Percentiles rank a stretch among this genome's conserved stretches.
Conservation (phyloP, 2,329 filamentous ascomycete species). For the Cercospora janseana region DNA sequence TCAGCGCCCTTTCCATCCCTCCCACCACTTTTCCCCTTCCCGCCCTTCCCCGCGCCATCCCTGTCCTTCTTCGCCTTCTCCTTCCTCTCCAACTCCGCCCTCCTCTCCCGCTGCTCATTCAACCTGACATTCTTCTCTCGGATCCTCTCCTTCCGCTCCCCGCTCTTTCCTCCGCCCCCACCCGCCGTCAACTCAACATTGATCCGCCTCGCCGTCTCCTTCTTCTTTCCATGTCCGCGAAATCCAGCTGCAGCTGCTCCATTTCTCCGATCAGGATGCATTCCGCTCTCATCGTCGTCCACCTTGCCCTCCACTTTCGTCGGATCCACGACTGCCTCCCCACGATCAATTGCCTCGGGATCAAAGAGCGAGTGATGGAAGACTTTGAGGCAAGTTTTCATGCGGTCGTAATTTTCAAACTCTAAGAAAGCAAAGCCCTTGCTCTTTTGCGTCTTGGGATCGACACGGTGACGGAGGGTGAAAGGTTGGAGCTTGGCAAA, state of each 20-base stretch:
- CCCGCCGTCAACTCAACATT: conserved; percentile 93
- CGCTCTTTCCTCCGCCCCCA: conserved; percentile 74
- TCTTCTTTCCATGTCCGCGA: conserved; percentile 33
- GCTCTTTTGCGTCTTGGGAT: conserved; percentile 62
- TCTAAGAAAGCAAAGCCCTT: conserved; percentile 85
- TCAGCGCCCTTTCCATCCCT: conserved; percentile 41
- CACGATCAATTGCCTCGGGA: conserved; percentile 33
- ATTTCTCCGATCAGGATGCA: conserved; percentile 11
- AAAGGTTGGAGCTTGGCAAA: conserved; percentile 72
- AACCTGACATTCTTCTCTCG: conserved; percentile 82
- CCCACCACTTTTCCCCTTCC: conserved; percentile 41
- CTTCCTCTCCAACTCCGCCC: conserved; percentile 50
- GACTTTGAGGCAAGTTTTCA: conserved; percentile 88
- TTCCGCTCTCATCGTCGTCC: background rate
- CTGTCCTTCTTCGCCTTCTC: conserved; percentile 45
- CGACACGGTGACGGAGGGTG: conserved; percentile 70
- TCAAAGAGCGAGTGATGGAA: conserved; percentile 84
- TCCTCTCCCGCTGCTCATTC: conserved; percentile 62
- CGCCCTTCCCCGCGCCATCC: conserved; percentile 32
- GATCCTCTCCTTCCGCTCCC: conserved; percentile 72
- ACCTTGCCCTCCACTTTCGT: conserved; percentile 13
- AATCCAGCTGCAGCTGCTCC: conserved; percentile 13
- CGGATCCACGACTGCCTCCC: conserved; percentile 9
- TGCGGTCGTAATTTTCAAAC: conserved; percentile 79
- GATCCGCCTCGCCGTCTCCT: conserved; percentile 67